Evolutionary conservation across 805 yeast genomes (phyloP), one percentile per base, ranked within the genome.

Genomic region (Teunomyces barrocoloradensis): DNA sequence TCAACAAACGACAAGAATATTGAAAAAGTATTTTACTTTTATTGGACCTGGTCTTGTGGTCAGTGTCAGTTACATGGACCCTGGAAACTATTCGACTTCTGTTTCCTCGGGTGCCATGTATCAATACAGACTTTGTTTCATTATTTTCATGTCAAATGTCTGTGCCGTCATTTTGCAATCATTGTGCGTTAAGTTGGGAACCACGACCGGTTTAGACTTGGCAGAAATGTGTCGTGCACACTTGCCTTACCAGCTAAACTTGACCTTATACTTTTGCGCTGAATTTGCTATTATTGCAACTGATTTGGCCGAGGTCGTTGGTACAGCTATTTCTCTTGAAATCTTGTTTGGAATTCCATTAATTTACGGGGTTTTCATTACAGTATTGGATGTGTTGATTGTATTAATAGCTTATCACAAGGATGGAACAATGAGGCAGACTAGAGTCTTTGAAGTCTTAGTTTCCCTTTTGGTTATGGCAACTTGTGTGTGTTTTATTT

Each of bases 251-350:
- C 81, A 85, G 81, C 63, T 87, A 57, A 87, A 88, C 57, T 53
- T 80, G 35, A 53, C 75, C 3, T 68, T 89, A 4, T 90, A 89
- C 61, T 61, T 79, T 1, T 75, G 87, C 55, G 89, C 96, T 0
- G 96, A 90, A 58, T 56, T 88, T 20, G 96, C 96, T 2, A 90
- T 90, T 51, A 84, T 90, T 30, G 96, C 96, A 7, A 90, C 97
- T 0, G 97, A 90, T 63, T 69, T 90, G 57, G 97, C 97, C 0
- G 97, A 90, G 64, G 96, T 90, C 9, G 92, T 90, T 6, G 97
- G 97, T 2, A 86, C 96, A 3, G 96, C 96, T 9, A 87, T 90
- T 42, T 82, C 96, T 0, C 72, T 90, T 44, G 83, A 88, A 54
- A 88, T 90, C 49, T 64, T 90, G 23, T 84, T 90, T 57, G 74